Evolutionary conservation across 73 alveolate genomes (phyloP).

Genomic region (Tetrahymena malaccensis): DNA sequence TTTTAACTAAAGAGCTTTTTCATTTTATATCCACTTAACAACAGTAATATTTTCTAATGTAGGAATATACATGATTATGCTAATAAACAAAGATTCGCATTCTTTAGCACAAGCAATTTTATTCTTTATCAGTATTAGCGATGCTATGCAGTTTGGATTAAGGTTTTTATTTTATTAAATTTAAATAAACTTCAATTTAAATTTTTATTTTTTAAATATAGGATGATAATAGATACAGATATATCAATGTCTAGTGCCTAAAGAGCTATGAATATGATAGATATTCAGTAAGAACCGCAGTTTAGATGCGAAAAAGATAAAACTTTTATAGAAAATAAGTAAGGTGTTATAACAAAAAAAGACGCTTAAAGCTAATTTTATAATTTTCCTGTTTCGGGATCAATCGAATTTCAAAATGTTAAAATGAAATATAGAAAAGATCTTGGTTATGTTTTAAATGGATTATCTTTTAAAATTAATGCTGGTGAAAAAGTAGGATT

Average conservation of each 20-base stretch:
- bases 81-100: neutral
- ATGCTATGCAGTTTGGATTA: neutral
- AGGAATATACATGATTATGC: neutral
- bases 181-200: no score
- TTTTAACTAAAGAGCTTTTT: neutral
- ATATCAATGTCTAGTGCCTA: neutral
- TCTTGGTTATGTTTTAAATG: constrained; percentile 27
- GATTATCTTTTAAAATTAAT: constrained; percentile 57
- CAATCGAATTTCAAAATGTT: constrained; percentile 55
- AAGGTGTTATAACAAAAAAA: neutral
- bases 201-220: no score
- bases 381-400: constrained; percentile 64
- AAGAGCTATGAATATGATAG: neutral
- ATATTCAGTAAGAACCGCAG: neutral
- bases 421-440: constrained; percentile 30
- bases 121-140: neutral
- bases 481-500: constrained; percentile 82
- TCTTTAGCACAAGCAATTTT: neutral
- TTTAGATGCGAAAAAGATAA: neutral
- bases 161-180: neutral
- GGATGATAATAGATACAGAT: neutral
- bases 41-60: neutral
- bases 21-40: neutral
- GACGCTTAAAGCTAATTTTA: neutral
- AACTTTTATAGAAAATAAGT: no score